Base-by-base conservation (phyloP, 305 asterid species). In the Fraxinus sp. region DNA sequence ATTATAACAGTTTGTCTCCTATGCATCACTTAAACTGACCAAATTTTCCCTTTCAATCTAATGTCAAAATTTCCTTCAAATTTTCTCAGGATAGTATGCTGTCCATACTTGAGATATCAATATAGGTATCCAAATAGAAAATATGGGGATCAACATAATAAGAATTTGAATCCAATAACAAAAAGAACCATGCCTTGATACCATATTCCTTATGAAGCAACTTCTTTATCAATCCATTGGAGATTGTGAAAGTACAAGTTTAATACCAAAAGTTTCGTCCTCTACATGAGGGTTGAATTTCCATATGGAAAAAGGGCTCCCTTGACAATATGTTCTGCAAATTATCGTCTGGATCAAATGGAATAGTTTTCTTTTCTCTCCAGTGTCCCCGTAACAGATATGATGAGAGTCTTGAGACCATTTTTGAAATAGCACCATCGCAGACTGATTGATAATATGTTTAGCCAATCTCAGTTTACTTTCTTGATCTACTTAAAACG, bases 161-260 rank as follows among this genome's bases (percentile, higher is more conserved):
- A 22, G 72, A 64, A n/a, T 55, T n/a, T 4, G 16, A 36, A 41
- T 24, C 37, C 72, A 70, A 22, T 22, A n/a, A 37, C 26, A 16
- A 73, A 1, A 22, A n/a, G 30, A 24, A 74, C 13, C 8, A 0
- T 14, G 55, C 8, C 26, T 37, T n/a, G 9, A 36, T n/a, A 57
- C 79, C 77, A 70, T 20, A 11, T 62, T 74, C 44, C 37, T 57
- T 70, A 59, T 37, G 41, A 70, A 24, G 68, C 64, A 79, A 74
- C 44, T 36, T 41, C 13, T 3, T 32, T 7, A 37, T 14, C 66
- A 7, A 26, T 33, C 64, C 52, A 83, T 14, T 66, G 33, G 0
- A 20, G 71, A 75, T 26, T 0, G 14, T 26, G 80, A 14, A 82
- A 49, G 0, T 33, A 77, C 5, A 33, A 78, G 18, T 62, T 13